A percentile compares a stretch with the other conserved stretches of the same genome.
Evolutionary conservation across 176 grass and related monocot species (phyloP).

Genomic region (Carex kokanica): DNA sequence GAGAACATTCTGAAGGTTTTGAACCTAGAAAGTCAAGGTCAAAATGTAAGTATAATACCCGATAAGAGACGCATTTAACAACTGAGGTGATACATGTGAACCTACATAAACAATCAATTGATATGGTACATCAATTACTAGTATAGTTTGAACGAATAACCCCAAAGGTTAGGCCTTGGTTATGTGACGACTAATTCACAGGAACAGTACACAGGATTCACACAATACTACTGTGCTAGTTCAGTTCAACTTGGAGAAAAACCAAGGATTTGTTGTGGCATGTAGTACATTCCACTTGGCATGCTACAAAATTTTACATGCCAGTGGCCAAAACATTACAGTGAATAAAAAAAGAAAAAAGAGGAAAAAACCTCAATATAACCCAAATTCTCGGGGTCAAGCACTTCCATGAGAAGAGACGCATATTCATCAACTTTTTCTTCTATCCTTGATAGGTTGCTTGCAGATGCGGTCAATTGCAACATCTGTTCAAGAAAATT

Average conservation of each 20-base stretch:
- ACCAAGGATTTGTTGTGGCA: neutral
- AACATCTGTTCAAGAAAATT: conserved; percentile 44
- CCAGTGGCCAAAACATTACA: neutral
- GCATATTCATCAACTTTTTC: conserved; percentile 86
- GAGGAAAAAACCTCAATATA: conserved; percentile 48
- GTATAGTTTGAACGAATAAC: neutral
- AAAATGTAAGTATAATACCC: neutral
- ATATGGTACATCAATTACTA: neutral
- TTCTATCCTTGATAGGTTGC: conserved; percentile 79
- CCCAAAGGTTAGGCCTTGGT: neutral
- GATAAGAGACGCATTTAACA: neutral
- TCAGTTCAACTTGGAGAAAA: neutral
- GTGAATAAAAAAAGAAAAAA: neutral
- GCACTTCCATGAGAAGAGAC: conserved; percentile 81
- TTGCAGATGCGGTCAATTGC: conserved; percentile 67
- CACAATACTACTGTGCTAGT: neutral
- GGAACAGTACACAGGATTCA: neutral
- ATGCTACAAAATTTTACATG: neutral
- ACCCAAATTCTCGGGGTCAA: conserved; percentile 60
- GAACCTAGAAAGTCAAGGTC: conserved; percentile 35
- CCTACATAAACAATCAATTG: neutral
- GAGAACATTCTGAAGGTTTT: conserved; percentile 68
- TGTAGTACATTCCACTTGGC: neutral
- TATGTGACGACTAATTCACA: neutral
- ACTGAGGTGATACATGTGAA: neutral